Base-by-base conservation (phyloP, 371 early-diverging fungal species). In the Polyrhizophydium stewartii region DNA sequence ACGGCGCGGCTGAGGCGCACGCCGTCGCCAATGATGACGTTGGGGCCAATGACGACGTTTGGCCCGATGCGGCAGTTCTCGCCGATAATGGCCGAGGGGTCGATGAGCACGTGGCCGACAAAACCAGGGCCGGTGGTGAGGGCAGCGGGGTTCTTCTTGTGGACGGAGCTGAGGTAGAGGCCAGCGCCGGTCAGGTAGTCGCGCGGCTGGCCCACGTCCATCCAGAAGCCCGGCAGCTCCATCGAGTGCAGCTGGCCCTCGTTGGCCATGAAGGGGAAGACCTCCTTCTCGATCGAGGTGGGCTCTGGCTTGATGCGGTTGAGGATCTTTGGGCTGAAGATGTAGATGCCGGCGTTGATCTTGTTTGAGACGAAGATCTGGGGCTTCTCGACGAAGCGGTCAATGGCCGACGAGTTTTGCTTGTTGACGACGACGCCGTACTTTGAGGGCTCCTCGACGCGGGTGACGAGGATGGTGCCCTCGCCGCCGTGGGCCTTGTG, bases 331-430 rank as follows among this genome's bases (percentile, higher is more conserved):
- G 92, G 89, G 72, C 81, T 92, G 75, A 99, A 92, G 63, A 99
- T 91, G 76, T 99, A 99, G 67, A 99, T 94, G 58, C 99, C 99
- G 37, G 99, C 99, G 77, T 99, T 99, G 79, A 99, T 97, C 74
- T 92, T 88, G 85, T 96, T 92, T 59, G 92, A 88, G 49, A 97
- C 94, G 67, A 87, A 97, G 63, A 87, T 87, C 57, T 88, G 84
- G 25, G 99, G 99, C 77, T 99, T 99, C 78, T 99, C 99, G n/a
- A 98, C 96, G 76, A 99, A 99, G 16, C 89, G 75, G 55, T 92
- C 89, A 65, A 99, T 94, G 64, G 73, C 68, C 16, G 89, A 78
- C 56, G 88, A 74, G 24, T 76, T 76, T 28, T 61, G 57, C 59
- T 86, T 38, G 64, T 82, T 75, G 58, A 89, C 85, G 37, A 97